Percentiles rank a stretch among this genome's conserved stretches.
Evolutionary conservation across 129 eudicot species (phyloP).

Genomic region (Gnaphalium uliginosum): DNA sequence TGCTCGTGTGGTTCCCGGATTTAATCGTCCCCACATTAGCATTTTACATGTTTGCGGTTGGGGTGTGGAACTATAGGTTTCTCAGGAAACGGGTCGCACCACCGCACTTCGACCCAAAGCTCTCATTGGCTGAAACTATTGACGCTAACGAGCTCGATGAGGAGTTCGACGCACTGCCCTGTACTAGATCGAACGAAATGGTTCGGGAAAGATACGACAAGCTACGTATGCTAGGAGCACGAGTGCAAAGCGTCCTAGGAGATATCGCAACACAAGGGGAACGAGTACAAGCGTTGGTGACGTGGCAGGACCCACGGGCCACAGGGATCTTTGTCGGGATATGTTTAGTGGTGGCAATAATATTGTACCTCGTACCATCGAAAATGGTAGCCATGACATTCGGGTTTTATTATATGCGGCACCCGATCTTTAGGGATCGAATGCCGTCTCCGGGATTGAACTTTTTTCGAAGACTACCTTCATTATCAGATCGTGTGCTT

Average conservation of each 20-base stretch:
- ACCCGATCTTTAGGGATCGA: conserved; percentile 83
- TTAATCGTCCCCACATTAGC: conserved; percentile 76
- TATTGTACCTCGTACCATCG: conserved; percentile 78
- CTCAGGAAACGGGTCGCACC: conserved; percentile 46
- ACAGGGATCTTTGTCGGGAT: conserved; percentile 84
- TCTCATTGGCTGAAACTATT: conserved; percentile 70
- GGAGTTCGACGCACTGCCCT: conserved; percentile 74
- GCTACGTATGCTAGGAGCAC: conserved; percentile 78
- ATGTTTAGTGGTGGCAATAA: conserved; percentile 71
- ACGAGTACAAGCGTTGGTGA: conserved; percentile 76
- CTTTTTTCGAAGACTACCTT: conserved; percentile 87
- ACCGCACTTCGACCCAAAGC: conserved; percentile 79
- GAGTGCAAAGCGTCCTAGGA: conserved; percentile 72
- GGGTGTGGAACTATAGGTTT: conserved; percentile 83
- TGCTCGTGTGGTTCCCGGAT: conserved; percentile 97
- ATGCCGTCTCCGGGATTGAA: conserved; percentile 83
- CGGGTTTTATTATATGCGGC: conserved; percentile 78
- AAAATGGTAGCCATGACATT: conserved; percentile 92
- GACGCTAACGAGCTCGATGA: conserved; percentile 87
- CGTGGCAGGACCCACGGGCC: conserved; percentile 97
- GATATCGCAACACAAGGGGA: conserved; percentile 92
- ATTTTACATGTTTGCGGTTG: conserved; percentile 72
- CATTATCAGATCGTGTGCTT: conserved; percentile 72
- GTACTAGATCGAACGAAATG: conserved; percentile 61
- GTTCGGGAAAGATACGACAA: conserved; percentile 84